Evolutionary conservation across 441 rosid genomes (phyloP), one percentile per base, ranked within the genome.

Genomic region (Erodium chrysanthum): DNA sequence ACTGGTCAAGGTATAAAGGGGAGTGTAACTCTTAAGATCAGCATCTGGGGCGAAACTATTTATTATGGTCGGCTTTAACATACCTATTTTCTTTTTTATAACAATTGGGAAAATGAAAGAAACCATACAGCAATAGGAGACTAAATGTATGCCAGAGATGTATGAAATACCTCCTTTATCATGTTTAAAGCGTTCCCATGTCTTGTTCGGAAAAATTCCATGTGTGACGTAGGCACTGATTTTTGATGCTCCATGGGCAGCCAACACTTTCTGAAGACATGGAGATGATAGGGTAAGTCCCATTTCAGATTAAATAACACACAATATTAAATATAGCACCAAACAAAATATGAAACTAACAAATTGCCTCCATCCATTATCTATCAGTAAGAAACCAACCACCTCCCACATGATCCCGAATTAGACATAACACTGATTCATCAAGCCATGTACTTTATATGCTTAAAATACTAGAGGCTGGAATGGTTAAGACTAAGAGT

Each of bases 171-270:
- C 98, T 89, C 83, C 95, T 71, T 75, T 79, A 75, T 90, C 96
- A 70, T 78, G 81, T 74, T 88, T 67, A 77, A 91, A 93, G 74
- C 96, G 93, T 66, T 86, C 84, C 96, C 97, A 93, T n/a, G 98
- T 88, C 31, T 71, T 84, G 46, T 91, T 84, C 5, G 97, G 98
- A 82, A 93, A 93, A 67, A 91, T 93, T 21, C 96, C 97, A 68
- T 93, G 98, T 0, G 98, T 91, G 67, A 93, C 97, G 65, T 89
- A 91, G n/a, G 98, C 98, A 31, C 98, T 93, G 70, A 93, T 80
- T 75, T 79, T 89, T 15, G 90, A 78, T 50, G 98, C 98, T 80
- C 97, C 96, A 76, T 84, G 96, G 68, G 85, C 84, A 20, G 92
- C 98, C 77, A 93, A 79, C 61, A 84, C 86, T 87, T 81, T 90